phyloP scores from a whole-genome alignment of 176 grass and related monocot genomes.

The Bothriochloa decipiens region DNA sequence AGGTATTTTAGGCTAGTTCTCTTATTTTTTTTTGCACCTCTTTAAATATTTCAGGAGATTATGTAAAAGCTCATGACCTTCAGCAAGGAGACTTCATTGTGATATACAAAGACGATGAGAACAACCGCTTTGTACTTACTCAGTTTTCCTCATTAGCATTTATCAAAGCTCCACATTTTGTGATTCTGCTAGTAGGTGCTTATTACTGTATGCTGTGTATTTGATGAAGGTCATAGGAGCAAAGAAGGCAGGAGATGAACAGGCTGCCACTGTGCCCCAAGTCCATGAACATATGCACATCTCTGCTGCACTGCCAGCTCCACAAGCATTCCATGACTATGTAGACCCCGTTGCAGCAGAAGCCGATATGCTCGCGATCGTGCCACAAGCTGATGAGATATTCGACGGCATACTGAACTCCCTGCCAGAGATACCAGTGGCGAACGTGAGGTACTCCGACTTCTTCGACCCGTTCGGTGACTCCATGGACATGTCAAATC shows the following conservation, averaged over 20 bases:
- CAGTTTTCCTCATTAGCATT: constrained; percentile 11
- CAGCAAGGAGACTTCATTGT: constrained; percentile 84
- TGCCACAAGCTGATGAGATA: constrained; percentile 55
- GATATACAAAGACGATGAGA: constrained; percentile 89
- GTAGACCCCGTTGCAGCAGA: constrained; percentile 27
- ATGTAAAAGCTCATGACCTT: constrained; percentile 74
- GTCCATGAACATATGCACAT: constrained; percentile 37
- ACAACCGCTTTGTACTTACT: constrained; percentile 68
- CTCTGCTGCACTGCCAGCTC: constrained; percentile 29
- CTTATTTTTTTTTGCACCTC: constrained; percentile 30
- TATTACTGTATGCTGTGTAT: constrained; percentile 2
- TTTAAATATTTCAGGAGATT: constrained; percentile 61
- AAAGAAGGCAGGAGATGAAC: constrained; percentile 59
- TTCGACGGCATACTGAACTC: constrained; percentile 87
- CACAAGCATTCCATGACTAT: constrained; percentile 43
- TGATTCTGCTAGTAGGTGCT: not conserved
- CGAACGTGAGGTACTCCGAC: constrained; percentile 75
- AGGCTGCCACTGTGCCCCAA: constrained; percentile 39
- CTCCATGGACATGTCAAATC: constrained; percentile 50
- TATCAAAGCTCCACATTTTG: not conserved
- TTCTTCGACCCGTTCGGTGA: constrained; percentile 71
- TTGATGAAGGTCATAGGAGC: constrained; percentile 76
- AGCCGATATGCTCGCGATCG: constrained; percentile 49
- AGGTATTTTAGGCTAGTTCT: not conserved
- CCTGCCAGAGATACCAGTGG: constrained; percentile 78